Evolutionary conservation across 352 stramenopile species (phyloP).

Genomic region (Phytopythium cucurbitacearum): DNA sequence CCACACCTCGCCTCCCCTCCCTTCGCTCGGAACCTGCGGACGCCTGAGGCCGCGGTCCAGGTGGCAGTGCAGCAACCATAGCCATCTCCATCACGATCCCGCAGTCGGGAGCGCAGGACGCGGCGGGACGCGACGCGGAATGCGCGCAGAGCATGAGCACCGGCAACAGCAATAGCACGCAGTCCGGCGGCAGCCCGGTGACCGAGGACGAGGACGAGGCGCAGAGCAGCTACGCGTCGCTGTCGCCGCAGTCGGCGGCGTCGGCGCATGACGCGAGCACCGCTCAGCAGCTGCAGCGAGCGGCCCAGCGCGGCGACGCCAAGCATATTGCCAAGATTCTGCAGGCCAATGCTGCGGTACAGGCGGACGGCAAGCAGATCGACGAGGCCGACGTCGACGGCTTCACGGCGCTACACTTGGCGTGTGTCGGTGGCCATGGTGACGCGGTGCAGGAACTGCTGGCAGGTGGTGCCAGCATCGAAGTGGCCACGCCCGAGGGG

Average conservation of each 20-base stretch:
- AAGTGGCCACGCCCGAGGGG: conserved; percentile 40
- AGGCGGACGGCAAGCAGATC: conserved; percentile 18
- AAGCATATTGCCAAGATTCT: conserved; percentile 47
- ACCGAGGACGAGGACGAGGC: conserved; percentile 41
- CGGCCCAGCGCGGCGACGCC: conserved; percentile 38
- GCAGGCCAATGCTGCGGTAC: conserved; percentile 20
- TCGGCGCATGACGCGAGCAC: conserved; percentile 20
- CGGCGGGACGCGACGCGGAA: background rate
- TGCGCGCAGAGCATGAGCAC: conserved; percentile 30
- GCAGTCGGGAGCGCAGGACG: background rate
- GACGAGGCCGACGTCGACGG: conserved; percentile 44
- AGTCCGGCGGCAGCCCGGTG: conserved; percentile 52
- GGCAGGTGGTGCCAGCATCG: conserved; percentile 30
- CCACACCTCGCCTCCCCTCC: too few relatives aligned
- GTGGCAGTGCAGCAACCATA: conserved; percentile 1
- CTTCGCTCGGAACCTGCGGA: too few relatives aligned
- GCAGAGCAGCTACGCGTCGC: conserved; percentile 10
- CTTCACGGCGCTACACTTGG: conserved; percentile 59
- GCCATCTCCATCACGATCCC: conserved; percentile 7
- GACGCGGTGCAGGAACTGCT: conserved; percentile 40
- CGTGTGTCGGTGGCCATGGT: conserved; percentile 44
- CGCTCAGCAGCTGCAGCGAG: conserved; percentile 31
- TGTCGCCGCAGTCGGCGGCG: conserved; percentile 29
- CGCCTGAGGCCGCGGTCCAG: too few relatives aligned
- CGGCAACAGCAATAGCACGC: conserved; percentile 34